These are phyloP conservation scores for Xylariaceae sp. DNA, from an alignment of 2,329 filamentous ascomycete species.

Conservation along the genomic window DNA sequence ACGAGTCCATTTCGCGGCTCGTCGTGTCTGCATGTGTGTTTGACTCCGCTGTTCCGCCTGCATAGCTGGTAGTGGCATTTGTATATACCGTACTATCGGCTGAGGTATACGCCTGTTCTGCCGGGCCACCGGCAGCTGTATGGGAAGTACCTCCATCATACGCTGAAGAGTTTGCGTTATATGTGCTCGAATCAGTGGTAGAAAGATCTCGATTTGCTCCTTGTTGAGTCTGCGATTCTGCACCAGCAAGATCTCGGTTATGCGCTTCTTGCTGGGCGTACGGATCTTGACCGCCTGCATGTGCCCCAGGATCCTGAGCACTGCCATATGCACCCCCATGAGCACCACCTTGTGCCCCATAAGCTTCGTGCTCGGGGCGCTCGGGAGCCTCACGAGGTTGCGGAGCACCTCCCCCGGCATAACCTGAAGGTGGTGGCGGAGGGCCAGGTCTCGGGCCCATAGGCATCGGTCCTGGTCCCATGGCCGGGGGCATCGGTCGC, in stretches of 20 bases:
- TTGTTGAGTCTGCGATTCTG: slow-evolving; percentile 16
- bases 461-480: slow-evolving; percentile 10
- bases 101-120: too few relatives aligned
- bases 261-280: slow-evolving; percentile 7
- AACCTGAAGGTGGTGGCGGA: neutral
- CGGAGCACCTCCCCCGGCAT: slow-evolving; percentile 1
- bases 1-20: slow-evolving; percentile 10
- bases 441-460: slow-evolving; percentile 10
- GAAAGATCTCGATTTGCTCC: slow-evolving; percentile 13
- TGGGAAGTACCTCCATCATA: neutral
- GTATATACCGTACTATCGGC: neutral
- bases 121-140: neutral
- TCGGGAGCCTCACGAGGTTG: slow-evolving; percentile 3
- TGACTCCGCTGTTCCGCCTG: neutral
- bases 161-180: slow-evolving; percentile 1
- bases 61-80: neutral
- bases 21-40: slow-evolving; percentile 6
- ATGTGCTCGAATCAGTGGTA: neutral
- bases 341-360: slow-evolving; percentile 10
- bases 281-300: slow-evolving; percentile 13
- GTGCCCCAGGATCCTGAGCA: neutral
- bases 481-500: neutral
- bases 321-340: neutral
- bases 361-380: slow-evolving; percentile 14
- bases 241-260: slow-evolving; percentile 16